These are phyloP conservation scores for Gossypium turneri DNA, from an alignment of 345 rosid genomes.

Conservation along the genomic window DNA sequence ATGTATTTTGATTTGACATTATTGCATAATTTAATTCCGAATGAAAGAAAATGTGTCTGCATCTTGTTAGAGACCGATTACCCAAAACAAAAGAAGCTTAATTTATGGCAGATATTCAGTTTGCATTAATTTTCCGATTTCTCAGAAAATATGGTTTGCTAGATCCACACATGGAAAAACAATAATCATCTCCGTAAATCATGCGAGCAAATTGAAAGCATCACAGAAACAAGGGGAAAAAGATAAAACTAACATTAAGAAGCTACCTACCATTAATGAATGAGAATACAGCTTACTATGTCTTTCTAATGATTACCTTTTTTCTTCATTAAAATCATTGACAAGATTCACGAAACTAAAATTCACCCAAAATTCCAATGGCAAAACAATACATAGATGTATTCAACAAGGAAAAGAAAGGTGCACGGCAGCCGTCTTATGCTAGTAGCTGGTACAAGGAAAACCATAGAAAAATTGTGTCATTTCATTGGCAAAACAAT, in stretches of 20 bases:
- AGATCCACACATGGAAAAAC: conserved; percentile 1
- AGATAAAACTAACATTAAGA: background rate
- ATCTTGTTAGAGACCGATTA: too few species aligned
- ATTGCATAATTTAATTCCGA: background rate
- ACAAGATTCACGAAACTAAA: background rate
- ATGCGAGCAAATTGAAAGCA: background rate
- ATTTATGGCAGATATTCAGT: conserved; percentile 9
- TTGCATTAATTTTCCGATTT: background rate
- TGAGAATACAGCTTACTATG: background rate
- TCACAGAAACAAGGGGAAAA: background rate
- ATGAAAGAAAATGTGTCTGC: background rate
- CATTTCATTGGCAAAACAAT: background rate
- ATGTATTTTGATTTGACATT: background rate
- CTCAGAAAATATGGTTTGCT: background rate
- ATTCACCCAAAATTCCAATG: background rate
- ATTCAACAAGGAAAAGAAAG: background rate
- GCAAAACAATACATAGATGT: background rate
- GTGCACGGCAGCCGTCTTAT: background rate
- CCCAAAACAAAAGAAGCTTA: background rate
- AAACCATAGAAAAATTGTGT: background rate
- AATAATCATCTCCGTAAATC: background rate
- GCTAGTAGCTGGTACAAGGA: background rate
- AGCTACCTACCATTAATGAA: background rate
- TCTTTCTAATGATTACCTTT: background rate
- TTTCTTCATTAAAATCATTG: conserved; percentile 3